phyloP scores from a whole-genome alignment of 257 asterid genomes.

The Sherardia arvensis region DNA sequence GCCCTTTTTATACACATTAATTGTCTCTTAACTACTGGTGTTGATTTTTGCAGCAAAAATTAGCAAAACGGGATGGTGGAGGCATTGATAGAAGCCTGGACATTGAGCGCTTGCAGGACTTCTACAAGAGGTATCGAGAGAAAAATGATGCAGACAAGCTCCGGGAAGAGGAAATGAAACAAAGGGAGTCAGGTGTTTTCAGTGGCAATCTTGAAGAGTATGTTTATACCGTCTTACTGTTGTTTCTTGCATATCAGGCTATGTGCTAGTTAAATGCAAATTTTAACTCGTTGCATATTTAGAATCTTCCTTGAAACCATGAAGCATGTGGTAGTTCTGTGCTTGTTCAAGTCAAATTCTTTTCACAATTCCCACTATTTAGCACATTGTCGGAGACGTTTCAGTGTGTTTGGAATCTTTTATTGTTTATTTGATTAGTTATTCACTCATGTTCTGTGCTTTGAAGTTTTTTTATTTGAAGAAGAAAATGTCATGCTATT shows the following conservation, averaged over 20 bases:
- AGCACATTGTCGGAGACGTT: background rate
- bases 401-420: background rate
- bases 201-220: constrained; percentile 98
- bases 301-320: background rate
- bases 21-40: constrained; percentile 4
- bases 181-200: constrained; percentile 86
- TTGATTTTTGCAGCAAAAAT: constrained; percentile 65
- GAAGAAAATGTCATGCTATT: background rate
- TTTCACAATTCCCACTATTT: background rate
- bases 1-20: background rate
- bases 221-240: constrained; percentile 27
- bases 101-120: constrained; percentile 77
- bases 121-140: constrained; percentile 68
- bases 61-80: constrained; percentile 87
- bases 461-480: background rate
- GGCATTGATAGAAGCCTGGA: constrained; percentile 84
- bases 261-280: background rate
- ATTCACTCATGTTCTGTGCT: background rate
- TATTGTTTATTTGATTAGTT: background rate
- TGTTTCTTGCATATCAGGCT: background rate
- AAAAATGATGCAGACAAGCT: constrained; percentile 69
- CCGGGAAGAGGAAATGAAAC: constrained; percentile 76
- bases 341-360: background rate
- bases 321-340: background rate
- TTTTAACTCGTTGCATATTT: background rate